Evolutionary conservation across 2,329 filamentous ascomycete genomes (phyloP).

Genomic region (Paramyrothecium roridum): DNA sequence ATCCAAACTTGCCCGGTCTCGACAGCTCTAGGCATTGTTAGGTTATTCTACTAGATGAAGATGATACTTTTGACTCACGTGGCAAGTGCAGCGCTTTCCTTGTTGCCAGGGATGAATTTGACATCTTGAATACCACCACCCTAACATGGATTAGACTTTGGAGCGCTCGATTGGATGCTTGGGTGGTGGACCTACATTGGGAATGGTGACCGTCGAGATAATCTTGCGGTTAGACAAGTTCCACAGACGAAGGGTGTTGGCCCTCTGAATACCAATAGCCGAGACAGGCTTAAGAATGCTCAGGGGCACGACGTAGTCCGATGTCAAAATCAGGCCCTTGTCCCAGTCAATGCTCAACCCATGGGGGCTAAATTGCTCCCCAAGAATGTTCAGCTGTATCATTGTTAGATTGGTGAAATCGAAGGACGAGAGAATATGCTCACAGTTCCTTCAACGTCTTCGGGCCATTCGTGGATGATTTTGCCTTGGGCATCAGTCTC

Average conservation of each 20-base stretch:
- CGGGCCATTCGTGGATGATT: constrained; percentile 61
- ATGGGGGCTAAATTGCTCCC: constrained; percentile 59
- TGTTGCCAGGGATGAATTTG: constrained; percentile 62
- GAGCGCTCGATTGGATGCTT: fast-evolving
- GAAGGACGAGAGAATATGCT: background rate
- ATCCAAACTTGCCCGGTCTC: constrained; percentile 60
- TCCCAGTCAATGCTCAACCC: constrained; percentile 57
- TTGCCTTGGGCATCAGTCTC: constrained; percentile 58
- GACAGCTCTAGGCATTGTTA: constrained; percentile 38
- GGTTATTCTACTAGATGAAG: background rate
- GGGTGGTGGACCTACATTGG: constrained; percentile 35
- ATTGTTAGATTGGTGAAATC: background rate
- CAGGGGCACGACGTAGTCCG: constrained; percentile 61
- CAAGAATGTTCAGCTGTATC: constrained; percentile 48
- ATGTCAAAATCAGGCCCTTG: constrained; percentile 56
- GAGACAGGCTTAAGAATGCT: constrained; percentile 53
- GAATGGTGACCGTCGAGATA: constrained; percentile 59
- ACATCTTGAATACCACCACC: constrained; percentile 61
- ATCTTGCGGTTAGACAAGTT: constrained; percentile 50
- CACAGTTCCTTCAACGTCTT: constrained; percentile 46
- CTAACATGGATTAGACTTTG: constrained; percentile 13
- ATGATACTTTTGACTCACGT: constrained; percentile 28
- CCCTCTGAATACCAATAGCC: constrained; percentile 47
- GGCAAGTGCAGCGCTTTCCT: constrained; percentile 54
- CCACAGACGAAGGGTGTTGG: constrained; percentile 59